Conservation (phyloP, 306 rosid genomes). For the Styphnolobium japonicum region DNA sequence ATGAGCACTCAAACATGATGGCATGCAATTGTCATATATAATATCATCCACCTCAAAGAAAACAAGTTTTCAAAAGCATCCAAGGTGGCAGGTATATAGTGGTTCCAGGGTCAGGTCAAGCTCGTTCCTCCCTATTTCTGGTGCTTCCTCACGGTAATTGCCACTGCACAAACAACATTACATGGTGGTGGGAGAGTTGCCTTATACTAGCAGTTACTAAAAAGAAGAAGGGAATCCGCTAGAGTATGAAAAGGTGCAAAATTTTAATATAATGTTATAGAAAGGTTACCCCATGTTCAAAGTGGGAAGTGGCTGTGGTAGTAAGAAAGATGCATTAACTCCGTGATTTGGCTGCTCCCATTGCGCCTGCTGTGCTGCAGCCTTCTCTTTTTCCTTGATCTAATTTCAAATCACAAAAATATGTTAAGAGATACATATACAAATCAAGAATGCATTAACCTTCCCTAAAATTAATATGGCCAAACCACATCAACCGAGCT, state of each 20-base stretch:
- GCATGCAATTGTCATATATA: background rate
- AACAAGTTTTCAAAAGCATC: constrained; percentile 40
- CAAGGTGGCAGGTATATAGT: constrained; percentile 51
- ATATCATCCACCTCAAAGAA: background rate
- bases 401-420: constrained; percentile 1
- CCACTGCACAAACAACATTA: constrained; percentile 44
- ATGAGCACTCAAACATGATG: background rate
- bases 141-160: constrained; percentile 37
- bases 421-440: background rate
- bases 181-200: background rate
- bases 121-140: constrained; percentile 53
- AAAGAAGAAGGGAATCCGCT: background rate
- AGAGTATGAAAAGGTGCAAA: background rate
- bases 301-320: constrained; percentile 54
- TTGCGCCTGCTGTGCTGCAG: constrained; percentile 43
- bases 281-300: constrained; percentile 57
- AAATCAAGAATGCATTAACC: background rate
- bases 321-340: constrained; percentile 41
- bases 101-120: constrained; percentile 81
- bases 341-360: constrained; percentile 69
- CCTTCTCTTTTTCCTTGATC: constrained; percentile 83
- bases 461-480: background rate
- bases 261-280: background rate
- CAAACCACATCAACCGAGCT: background rate
- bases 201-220: background rate